A percentile compares a stretch with the other conserved stretches of the same genome.
These are phyloP conservation scores for Coffea eugenioides DNA, from an alignment of 257 asterid species.

Conservation along the genomic window DNA sequence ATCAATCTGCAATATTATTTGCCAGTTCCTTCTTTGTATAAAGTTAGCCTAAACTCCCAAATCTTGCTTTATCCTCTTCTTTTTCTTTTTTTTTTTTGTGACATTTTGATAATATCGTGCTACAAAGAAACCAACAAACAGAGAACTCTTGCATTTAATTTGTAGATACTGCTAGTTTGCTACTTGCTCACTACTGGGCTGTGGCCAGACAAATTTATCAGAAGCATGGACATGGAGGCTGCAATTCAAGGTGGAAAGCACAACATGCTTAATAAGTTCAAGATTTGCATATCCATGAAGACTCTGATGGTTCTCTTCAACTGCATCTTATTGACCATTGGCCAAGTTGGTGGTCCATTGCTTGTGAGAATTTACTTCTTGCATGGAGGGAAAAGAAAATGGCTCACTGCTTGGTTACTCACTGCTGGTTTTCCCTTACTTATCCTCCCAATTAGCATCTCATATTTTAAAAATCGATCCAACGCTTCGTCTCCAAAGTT, in stretches of 20 bases:
- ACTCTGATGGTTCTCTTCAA: constrained; percentile 21
- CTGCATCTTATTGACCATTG: constrained; percentile 19
- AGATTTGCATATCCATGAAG: constrained; percentile 17
- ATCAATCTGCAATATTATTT: neutral
- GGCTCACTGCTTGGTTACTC: constrained; percentile 33
- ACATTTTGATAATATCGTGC: neutral
- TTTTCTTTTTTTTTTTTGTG: too few species aligned
- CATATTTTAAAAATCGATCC: neutral
- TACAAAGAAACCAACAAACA: too few species aligned
- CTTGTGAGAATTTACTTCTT: constrained; percentile 34
- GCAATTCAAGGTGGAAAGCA: neutral
- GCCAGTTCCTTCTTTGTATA: neutral
- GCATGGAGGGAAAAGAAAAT: constrained; percentile 34
- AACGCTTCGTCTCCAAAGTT: neutral
- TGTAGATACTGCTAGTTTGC: neutral
- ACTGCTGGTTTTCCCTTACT: constrained; percentile 38
- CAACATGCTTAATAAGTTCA: neutral
- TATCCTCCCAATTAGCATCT: constrained; percentile 27
- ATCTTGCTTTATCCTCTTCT: neutral
- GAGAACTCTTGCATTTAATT: too few species aligned
- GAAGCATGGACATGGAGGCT: neutral
- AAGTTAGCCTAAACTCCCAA: neutral
- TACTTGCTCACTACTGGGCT: neutral
- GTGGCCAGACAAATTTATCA: neutral
- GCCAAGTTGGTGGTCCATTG: constrained; percentile 32